Base-by-base conservation (phyloP, 106 monocot species). In the Allium fistulosum region DNA sequence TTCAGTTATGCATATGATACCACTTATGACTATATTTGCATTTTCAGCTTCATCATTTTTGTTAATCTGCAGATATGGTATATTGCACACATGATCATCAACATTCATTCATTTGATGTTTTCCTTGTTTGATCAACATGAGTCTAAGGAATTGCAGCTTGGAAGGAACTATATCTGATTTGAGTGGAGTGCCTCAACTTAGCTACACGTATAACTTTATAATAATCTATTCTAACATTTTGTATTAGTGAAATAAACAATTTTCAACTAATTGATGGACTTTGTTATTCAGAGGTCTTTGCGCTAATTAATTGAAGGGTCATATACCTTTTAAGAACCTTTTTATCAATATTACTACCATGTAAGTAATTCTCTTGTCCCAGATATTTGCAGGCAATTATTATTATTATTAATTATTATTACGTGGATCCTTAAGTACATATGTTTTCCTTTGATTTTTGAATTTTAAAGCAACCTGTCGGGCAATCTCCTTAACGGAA, bases 101-200 rank as follows among this genome's bases (percentile, higher is more conserved):
- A 17, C 49, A 28, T 28, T 28, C 28, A 28, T 55, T 75, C 50
- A 61, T 14, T 49, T 50, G 50, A 28, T 3, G 28, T 28, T 28
- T 28, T 28, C 28, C 14, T 49, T 70, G 69, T 37, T 57, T 28
- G 47, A 22, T 74, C 58, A 28, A 0, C 85, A 93, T 88, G 85
- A 88, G 92, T 80, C 78, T 93, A 53, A 83, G 88, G 53, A 88
- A 93, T 64, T 93, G 92, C 79, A 83, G 83, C 56, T 83, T 93
- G 80, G 68, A 79, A 80, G 92, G 92, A 70, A 17, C 10, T 79
- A 58, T 88, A 65, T 88, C 92, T 69, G 79, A 93, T 76, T 65
- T 93, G 62, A 93, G 83, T 73, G 37, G 17, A 18, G 68, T 84
- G 58, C 78, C 92, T 72, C 63, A 74, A 22, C 79, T 93, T 68